phyloP scores from a whole-genome alignment of 371 early-diverging fungal genomes.

The Mortierella sp. region DNA sequence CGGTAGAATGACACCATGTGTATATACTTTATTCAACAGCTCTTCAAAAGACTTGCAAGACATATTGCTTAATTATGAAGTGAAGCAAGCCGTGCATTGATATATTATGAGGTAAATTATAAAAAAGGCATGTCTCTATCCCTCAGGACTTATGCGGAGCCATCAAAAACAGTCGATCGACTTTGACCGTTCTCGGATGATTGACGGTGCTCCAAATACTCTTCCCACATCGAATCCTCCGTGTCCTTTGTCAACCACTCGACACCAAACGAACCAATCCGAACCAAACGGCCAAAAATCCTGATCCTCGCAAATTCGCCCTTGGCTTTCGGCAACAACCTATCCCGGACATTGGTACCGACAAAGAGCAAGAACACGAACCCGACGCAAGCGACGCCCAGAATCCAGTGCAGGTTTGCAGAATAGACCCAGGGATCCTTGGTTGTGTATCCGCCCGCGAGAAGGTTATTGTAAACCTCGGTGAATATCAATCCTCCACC shows the following conservation, averaged over 20 bases:
- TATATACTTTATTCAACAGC: too few relatives aligned
- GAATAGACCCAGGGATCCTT: constrained; percentile 40
- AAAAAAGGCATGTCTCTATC: too few relatives aligned
- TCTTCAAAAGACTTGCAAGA: too few relatives aligned
- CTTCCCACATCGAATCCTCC: constrained; percentile 51
- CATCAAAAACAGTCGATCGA: not conserved
- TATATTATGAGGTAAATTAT: too few relatives aligned
- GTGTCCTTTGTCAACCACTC: constrained; percentile 26
- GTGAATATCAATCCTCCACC: constrained; percentile 72
- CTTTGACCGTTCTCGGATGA: not conserved
- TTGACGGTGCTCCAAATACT: constrained; percentile 20
- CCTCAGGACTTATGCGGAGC: not conserved
- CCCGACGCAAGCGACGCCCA: constrained; percentile 44
- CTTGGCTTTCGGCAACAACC: constrained; percentile 43
- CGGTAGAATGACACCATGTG: too few relatives aligned
- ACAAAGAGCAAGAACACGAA: constrained; percentile 46
- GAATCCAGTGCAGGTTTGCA: constrained; percentile 52
- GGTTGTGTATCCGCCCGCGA: constrained; percentile 30
- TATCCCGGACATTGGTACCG: constrained; percentile 41
- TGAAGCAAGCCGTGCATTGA: too few relatives aligned
- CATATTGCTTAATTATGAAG: too few relatives aligned
- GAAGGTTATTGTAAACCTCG: constrained; percentile 59
- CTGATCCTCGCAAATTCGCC: constrained; percentile 46
- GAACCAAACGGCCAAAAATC: constrained; percentile 34
- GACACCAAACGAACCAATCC: constrained; percentile 31